phyloP scores from a whole-genome alignment of 2,329 filamentous ascomycete species.

The Colletotrichum sp. region DNA sequence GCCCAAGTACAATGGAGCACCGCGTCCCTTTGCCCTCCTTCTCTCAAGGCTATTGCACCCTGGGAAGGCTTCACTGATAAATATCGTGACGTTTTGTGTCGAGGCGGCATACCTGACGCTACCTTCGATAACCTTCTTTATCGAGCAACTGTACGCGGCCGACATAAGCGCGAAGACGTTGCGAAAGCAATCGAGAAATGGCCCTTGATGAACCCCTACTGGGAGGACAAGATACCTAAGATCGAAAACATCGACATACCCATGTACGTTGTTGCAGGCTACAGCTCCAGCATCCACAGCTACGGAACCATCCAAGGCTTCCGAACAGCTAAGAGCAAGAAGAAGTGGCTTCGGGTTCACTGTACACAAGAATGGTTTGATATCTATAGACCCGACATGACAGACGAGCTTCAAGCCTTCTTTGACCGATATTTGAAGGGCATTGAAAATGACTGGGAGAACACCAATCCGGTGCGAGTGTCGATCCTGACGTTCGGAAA shows the following conservation, averaged over 20 bases:
- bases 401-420: background rate
- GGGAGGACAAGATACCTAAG: background rate
- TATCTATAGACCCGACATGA: background rate
- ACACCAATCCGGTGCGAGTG: background rate
- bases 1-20: background rate
- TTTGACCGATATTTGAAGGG: background rate
- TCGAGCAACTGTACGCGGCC: background rate
- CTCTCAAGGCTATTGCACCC: background rate
- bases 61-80: background rate
- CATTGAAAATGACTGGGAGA: background rate
- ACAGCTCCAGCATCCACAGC: background rate
- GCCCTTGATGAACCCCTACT: background rate
- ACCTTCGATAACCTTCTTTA: background rate
- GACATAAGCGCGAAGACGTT: background rate
- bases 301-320: background rate
- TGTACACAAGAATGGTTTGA: background rate
- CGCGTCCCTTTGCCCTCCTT: background rate
- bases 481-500: background rate
- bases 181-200: background rate
- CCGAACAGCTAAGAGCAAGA: background rate
- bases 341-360: background rate
- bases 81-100: background rate
- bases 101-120: background rate
- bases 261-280: background rate
- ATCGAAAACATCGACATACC: background rate